These are phyloP conservation scores for Galeopsis tetrahit DNA, from an alignment of 257 asterid species.

Conservation along the genomic window DNA sequence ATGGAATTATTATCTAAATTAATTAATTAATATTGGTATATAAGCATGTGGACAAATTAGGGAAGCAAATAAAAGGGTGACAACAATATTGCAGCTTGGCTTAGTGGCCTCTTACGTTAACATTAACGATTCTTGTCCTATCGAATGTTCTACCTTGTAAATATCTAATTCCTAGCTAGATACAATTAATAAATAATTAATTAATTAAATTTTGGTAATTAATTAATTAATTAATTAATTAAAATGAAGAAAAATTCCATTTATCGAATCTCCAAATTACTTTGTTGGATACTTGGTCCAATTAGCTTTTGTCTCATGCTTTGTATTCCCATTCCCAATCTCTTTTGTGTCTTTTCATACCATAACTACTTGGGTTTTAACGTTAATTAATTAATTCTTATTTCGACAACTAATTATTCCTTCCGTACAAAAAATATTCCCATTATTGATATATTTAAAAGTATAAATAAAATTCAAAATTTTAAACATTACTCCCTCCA, in stretches of 20 bases:
- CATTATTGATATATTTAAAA: too few species aligned
- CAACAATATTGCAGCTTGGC: constrained; percentile 8
- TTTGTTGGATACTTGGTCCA: constrained; percentile 22
- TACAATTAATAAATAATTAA: not conserved
- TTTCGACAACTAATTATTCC: not conserved
- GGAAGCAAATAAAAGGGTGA: not conserved
- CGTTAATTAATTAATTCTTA: not conserved
- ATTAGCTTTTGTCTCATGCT: constrained; percentile 10
- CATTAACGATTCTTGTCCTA: constrained; percentile 23
- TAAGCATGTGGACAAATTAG: not conserved
- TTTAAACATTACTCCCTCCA: too few species aligned
- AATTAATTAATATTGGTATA: not conserved
- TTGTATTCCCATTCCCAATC: constrained; percentile 25
- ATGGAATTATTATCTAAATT: too few species aligned
- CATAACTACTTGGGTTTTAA: constrained; percentile 22
- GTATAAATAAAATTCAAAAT: too few species aligned
- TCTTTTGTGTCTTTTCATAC: not conserved
- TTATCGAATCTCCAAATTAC: constrained; percentile 5
- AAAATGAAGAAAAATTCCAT: not conserved
- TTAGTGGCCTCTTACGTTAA: constrained; percentile 10
- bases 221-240: not conserved
- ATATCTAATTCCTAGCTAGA: not conserved
- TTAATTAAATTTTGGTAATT: not conserved
- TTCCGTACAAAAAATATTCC: too few species aligned
- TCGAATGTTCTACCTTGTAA: constrained; percentile 17